A percentile compares a stretch with the other conserved stretches of the same genome.
phyloP scores from a whole-genome alignment of 495 filamentous ascomycete species.

The Neurospora sp. region DNA sequence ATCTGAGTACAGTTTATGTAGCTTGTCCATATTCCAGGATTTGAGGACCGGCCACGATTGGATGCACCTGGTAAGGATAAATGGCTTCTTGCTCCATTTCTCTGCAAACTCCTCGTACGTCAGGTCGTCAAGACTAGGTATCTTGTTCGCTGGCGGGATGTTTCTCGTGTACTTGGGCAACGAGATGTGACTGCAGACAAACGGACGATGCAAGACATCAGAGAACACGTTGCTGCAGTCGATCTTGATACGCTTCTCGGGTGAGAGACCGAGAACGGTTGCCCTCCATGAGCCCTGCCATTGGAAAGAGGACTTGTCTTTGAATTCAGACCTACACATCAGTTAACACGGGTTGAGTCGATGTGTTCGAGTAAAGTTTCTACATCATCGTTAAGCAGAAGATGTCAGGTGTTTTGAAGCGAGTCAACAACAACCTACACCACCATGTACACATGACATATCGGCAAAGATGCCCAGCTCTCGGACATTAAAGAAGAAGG shows the following conservation, averaged over 20 bases:
- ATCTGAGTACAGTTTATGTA: slow-evolving; percentile 54
- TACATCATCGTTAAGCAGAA: background rate
- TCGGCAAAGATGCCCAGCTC: background rate
- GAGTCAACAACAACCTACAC: background rate
- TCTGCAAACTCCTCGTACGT: slow-evolving; percentile 61
- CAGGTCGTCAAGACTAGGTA: slow-evolving; percentile 59
- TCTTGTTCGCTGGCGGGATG: slow-evolving; percentile 66
- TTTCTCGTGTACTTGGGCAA: slow-evolving; percentile 53
- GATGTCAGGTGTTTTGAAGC: background rate
- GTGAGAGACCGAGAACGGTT: slow-evolving; percentile 59
- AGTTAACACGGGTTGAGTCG: slow-evolving; percentile 4
- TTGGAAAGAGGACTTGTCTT: slow-evolving; percentile 33
- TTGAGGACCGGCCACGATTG: slow-evolving; percentile 71
- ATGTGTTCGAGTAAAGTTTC: background rate
- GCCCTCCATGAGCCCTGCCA: slow-evolving; percentile 87
- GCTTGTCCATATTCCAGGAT: slow-evolving; percentile 57
- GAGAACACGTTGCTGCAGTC: slow-evolving; percentile 78
- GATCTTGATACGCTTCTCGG: slow-evolving; percentile 39
- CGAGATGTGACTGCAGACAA: slow-evolving; percentile 72
- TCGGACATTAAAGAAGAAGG: background rate
- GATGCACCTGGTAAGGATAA: slow-evolving; percentile 81
- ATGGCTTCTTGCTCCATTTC: slow-evolving; percentile 71
- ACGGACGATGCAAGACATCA: slow-evolving; percentile 83
- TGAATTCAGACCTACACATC: slow-evolving; percentile 12
- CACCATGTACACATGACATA: background rate